A percentile compares a stretch with the other conserved stretches of the same genome.
Evolutionary conservation across 805 yeast species (phyloP).

Genomic region (Starmerella bombicola): DNA sequence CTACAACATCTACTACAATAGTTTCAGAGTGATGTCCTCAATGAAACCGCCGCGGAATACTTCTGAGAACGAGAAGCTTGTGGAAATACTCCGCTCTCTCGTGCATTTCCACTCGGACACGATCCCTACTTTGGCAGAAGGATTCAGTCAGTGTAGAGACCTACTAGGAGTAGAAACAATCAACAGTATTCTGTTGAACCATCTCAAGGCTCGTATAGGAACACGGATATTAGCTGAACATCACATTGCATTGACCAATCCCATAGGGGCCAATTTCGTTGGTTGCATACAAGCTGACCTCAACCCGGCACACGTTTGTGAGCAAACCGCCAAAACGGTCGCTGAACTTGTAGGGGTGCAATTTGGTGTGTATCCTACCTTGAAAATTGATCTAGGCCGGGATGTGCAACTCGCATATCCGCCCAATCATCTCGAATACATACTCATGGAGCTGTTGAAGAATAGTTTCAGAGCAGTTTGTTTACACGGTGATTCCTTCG

Average conservation of each 20-base stretch:
- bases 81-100: constrained; percentile 42
- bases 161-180: constrained; percentile 36
- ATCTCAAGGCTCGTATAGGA: constrained; percentile 70
- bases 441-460: constrained; percentile 73
- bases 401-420: constrained; percentile 66
- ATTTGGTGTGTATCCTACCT: constrained; percentile 60
- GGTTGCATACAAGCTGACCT: constrained; percentile 60
- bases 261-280: constrained; percentile 35
- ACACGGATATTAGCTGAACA: constrained; percentile 82
- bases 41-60: constrained; percentile 36
- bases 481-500: constrained; percentile 38
- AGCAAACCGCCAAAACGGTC: constrained; percentile 57
- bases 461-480: constrained; percentile 82
- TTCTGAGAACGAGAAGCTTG: constrained; percentile 44
- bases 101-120: constrained; percentile 75
- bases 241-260: constrained; percentile 52
- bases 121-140: constrained; percentile 66
- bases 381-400: constrained; percentile 45
- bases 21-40: constrained; percentile 43
- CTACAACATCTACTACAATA: constrained; percentile 57
- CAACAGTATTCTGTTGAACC: constrained; percentile 55
- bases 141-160: constrained; percentile 53
- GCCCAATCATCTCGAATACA: constrained; percentile 77
- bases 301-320: constrained; percentile 50
- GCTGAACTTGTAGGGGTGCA: constrained; percentile 73